A percentile compares a stretch with the other conserved stretches of the same genome.
phyloP scores from a whole-genome alignment of 2,329 filamentous ascomycete species.

The Penicillium corylophilum region DNA sequence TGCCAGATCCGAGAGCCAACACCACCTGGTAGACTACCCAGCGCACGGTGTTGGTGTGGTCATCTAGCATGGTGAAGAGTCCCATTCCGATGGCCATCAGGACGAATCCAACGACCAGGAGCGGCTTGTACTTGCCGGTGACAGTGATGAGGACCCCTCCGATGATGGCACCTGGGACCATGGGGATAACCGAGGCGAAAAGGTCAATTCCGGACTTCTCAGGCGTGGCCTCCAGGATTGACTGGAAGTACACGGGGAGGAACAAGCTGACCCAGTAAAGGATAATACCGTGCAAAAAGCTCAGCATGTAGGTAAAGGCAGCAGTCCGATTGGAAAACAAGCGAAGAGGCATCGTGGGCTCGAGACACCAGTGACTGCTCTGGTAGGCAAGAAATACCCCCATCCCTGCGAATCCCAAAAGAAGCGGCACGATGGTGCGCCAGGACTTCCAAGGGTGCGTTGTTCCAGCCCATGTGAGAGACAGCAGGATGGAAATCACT shows the following conservation, averaged over 20 bases:
- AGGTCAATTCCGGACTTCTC: constrained; percentile 26
- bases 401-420: not conserved
- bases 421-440: not conserved
- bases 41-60: constrained; percentile 16
- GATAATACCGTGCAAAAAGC: constrained; percentile 40
- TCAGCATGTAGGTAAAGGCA: constrained; percentile 29
- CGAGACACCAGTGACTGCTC: not conserved
- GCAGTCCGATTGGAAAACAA: constrained; percentile 45
- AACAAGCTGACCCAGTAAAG: constrained; percentile 41
- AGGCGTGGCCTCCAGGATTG: constrained; percentile 33
- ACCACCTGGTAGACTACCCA: constrained; percentile 27
- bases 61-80: constrained; percentile 25
- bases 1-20: not conserved
- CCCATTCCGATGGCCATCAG: constrained; percentile 26
- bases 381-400: not conserved
- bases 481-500: not conserved
- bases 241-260: constrained; percentile 47
- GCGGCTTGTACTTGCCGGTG: constrained; percentile 27
- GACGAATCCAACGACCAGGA: constrained; percentile 25
- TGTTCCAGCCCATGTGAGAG: not conserved
- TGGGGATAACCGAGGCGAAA: constrained; percentile 14
- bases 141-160: constrained; percentile 25
- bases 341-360: constrained; percentile 39
- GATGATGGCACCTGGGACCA: constrained; percentile 14
- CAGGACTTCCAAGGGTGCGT: not conserved